Conservation (phyloP, 2,329 filamentous ascomycete species). For the Cladorrhinum sp. region DNA sequence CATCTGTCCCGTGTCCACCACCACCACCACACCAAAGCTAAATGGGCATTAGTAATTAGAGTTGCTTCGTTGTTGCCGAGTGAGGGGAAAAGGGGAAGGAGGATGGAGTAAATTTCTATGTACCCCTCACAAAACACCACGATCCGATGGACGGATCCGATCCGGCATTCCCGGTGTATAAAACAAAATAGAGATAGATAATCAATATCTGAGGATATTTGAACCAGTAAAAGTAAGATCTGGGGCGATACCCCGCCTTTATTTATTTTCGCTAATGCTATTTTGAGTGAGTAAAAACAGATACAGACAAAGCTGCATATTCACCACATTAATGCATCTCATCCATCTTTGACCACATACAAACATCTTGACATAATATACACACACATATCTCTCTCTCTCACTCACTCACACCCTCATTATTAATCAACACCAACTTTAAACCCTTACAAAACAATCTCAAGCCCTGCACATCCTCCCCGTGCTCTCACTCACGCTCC, state of each 20-base stretch:
- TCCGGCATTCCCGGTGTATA: too few relatives aligned
- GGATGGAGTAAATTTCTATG: too few relatives aligned
- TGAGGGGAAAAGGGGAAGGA: too few relatives aligned
- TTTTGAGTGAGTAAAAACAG: neutral
- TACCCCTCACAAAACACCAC: too few relatives aligned
- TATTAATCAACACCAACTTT: neutral
- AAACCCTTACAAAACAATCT: too few relatives aligned
- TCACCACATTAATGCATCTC: neutral
- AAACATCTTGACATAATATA: neutral
- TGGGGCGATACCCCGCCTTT: neutral
- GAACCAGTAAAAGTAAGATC: neutral
- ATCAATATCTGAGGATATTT: neutral
- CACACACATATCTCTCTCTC: neutral
- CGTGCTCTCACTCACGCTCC: slow-evolving; percentile 29
- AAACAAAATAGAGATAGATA: neutral
- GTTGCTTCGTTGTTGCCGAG: too few relatives aligned
- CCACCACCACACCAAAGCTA: too few relatives aligned
- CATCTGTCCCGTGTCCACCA: too few relatives aligned
- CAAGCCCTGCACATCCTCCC: slow-evolving; percentile 24
- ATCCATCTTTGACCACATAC: neutral
- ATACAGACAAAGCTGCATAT: too few relatives aligned
- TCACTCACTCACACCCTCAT: neutral
- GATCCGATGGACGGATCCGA: too few relatives aligned
- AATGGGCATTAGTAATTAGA: too few relatives aligned
- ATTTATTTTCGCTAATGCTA: neutral